Percentiles rank a stretch among this genome's conserved stretches.
Conservation (phyloP, 495 filamentous ascomycete species). For the Cercophora samala region DNA sequence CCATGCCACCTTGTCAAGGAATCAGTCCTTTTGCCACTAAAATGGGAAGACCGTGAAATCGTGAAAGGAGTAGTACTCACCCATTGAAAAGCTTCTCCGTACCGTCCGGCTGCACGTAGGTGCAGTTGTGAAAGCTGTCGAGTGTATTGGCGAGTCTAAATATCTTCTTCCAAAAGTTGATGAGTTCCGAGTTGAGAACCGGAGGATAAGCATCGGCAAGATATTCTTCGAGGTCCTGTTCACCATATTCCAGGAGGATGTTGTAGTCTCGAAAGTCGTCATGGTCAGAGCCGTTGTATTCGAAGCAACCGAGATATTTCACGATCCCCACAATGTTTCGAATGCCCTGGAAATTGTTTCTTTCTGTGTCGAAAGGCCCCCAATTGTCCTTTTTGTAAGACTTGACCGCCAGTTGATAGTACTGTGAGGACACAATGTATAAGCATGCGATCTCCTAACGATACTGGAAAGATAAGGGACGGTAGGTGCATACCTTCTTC, state of each 20-base stretch:
- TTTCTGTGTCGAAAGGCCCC: slow-evolving; percentile 24
- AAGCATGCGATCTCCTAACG: neutral
- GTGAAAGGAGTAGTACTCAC: neutral
- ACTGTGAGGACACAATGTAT: neutral
- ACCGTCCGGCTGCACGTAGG: neutral
- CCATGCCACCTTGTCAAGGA: slow-evolving; percentile 36
- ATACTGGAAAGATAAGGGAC: neutral
- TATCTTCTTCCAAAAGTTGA: slow-evolving; percentile 37
- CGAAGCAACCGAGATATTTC: slow-evolving; percentile 26
- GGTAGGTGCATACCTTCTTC: neutral
- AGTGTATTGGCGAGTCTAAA: slow-evolving; percentile 37
- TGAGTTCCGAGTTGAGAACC: slow-evolving; percentile 28
- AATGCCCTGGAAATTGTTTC: slow-evolving; percentile 31
- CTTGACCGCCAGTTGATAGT: neutral
- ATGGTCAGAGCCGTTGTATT: slow-evolving; percentile 15
- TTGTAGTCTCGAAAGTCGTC: slow-evolving; percentile 20
- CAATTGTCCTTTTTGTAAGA: neutral
- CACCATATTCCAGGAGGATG: slow-evolving; percentile 39
- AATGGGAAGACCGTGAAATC: neutral
- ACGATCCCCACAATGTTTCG: slow-evolving; percentile 28
- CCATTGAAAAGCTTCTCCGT: neutral
- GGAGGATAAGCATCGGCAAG: slow-evolving; percentile 32
- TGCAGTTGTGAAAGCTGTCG: slow-evolving; percentile 28
- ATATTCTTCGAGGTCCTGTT: slow-evolving; percentile 36
- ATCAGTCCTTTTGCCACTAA: slow-evolving; percentile 12